These are phyloP conservation scores for Trebouxia sp. DNA, from an alignment of 139 green algal species.

Conservation along the genomic window DNA sequence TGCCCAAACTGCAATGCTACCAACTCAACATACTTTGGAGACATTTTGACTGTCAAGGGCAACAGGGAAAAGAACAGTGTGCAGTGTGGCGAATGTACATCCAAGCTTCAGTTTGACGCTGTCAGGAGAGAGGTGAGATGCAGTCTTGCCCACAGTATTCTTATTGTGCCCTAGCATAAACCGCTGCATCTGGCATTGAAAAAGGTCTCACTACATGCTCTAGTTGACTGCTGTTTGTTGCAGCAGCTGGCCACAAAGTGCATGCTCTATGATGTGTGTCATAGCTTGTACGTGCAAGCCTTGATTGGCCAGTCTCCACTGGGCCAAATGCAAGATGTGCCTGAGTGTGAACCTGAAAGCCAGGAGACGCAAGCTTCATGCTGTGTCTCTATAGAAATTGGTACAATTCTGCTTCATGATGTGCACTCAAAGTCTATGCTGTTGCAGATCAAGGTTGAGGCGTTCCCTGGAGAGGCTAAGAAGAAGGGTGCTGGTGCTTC, in stretches of 20 bases:
- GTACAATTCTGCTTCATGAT: neutral
- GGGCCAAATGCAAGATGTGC: too few species aligned
- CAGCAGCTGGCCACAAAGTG: too few species aligned
- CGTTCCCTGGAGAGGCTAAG: slow-evolving; percentile 15
- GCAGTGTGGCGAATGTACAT: slow-evolving; percentile 74
- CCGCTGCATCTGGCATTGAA: neutral
- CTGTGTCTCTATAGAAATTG: too few species aligned
- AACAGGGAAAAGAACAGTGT: slow-evolving; percentile 64
- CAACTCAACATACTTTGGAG: slow-evolving; percentile 84
- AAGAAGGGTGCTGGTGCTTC: slow-evolving; percentile 25
- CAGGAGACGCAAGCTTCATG: too few species aligned
- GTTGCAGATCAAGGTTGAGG: slow-evolving; percentile 29
- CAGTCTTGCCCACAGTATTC: neutral
- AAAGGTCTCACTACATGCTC: neutral
- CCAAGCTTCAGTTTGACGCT: slow-evolving; percentile 71
- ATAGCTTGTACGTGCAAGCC: too few species aligned
- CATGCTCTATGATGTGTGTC: too few species aligned
- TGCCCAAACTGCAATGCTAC: slow-evolving; percentile 82
- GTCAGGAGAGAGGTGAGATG: slow-evolving; percentile 62
- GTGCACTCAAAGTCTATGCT: neutral
- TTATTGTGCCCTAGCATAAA: neutral
- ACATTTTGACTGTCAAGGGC: slow-evolving; percentile 80
- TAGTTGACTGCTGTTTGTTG: too few species aligned
- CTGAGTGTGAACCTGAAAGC: too few species aligned
- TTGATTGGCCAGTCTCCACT: too few species aligned